These are phyloP conservation scores for Verbascum thapsus DNA, from an alignment of 257 asterid genomes.

Conservation along the genomic window DNA sequence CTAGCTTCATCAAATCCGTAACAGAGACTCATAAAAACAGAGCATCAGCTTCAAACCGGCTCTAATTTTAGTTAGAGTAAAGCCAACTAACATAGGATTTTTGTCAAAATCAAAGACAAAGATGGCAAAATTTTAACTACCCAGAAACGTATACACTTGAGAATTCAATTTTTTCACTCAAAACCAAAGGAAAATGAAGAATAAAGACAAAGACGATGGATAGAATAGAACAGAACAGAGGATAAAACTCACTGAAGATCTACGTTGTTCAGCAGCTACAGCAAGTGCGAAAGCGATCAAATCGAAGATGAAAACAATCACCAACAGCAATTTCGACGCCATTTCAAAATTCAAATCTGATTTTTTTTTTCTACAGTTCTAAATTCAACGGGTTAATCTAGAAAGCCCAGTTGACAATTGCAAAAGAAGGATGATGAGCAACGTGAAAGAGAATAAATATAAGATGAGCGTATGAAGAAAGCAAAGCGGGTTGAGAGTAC, in stretches of 20 bases:
- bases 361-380: too few species aligned
- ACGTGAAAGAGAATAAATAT: constrained; percentile 13
- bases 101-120: too few species aligned
- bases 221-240: not conserved
- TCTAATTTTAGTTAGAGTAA: too few species aligned
- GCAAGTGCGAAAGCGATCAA: constrained; percentile 82
- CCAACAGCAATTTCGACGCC: constrained; percentile 61
- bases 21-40: too few species aligned
- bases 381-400: too few species aligned
- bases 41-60: too few species aligned
- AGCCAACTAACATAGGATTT: too few species aligned
- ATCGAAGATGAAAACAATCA: constrained; percentile 56
- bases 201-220: not conserved
- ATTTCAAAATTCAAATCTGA: constrained; percentile 21
- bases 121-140: too few species aligned
- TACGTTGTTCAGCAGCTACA: constrained; percentile 73
- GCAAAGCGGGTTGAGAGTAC: constrained; percentile 28
- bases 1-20: too few species aligned
- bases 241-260: constrained; percentile 71
- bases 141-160: too few species aligned
- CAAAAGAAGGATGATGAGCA: not conserved
- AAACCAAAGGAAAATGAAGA: not conserved
- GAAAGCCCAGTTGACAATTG: not conserved
- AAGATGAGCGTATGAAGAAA: constrained; percentile 24
- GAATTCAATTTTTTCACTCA: not conserved